These are phyloP conservation scores for Neurospora tetrasperma DNA, from an alignment of 495 filamentous ascomycete species.

Conservation along the genomic window DNA sequence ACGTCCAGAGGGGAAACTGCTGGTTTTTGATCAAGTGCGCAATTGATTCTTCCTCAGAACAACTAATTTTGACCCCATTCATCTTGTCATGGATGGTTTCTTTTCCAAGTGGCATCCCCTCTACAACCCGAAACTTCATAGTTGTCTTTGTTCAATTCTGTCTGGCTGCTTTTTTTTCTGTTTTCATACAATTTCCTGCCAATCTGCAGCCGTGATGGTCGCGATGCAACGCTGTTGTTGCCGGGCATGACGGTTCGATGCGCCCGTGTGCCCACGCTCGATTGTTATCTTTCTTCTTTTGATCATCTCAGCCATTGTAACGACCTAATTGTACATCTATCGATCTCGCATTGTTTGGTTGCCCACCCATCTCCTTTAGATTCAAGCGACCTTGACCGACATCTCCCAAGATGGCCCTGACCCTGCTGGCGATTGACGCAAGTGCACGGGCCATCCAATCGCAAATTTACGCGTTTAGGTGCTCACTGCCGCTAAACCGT, in stretches of 20 bases:
- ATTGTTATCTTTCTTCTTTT: background rate
- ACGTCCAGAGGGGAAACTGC: background rate
- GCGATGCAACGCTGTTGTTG: background rate
- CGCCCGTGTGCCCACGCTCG: background rate
- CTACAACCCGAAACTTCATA: background rate
- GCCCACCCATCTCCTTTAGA: background rate
- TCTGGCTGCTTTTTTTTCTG: background rate
- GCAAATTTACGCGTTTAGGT: background rate
- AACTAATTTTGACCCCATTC: background rate
- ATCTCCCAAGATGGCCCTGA: background rate
- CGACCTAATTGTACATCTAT: background rate
- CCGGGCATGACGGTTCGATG: background rate
- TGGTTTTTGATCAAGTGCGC: background rate
- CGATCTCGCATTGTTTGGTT: background rate
- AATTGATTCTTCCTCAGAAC: background rate
- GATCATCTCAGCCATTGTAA: background rate
- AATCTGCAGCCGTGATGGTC: background rate
- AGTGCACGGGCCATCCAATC: background rate
- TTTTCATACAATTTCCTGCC: background rate
- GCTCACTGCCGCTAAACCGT: background rate
- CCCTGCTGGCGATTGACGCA: background rate
- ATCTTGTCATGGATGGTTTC: background rate
- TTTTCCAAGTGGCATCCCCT: background rate
- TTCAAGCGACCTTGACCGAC: background rate
- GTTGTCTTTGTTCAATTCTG: background rate